Base-by-base conservation (phyloP, 495 filamentous ascomycete genomes). In the Peziza echinospora region DNA sequence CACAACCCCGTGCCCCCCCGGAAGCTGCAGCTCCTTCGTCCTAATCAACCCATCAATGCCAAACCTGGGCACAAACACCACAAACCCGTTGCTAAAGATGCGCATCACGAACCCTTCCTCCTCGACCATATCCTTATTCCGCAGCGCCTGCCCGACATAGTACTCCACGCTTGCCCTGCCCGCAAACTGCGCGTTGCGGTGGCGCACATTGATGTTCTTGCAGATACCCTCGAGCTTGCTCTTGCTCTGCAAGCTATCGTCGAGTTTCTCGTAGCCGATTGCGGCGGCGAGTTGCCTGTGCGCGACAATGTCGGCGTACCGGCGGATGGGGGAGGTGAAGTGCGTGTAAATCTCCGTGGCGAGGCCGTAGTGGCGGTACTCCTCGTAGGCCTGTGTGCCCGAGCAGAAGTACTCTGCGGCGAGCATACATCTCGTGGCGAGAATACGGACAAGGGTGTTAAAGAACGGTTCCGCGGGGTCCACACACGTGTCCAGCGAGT, bases 401-500 rank as follows among this genome's bases (percentile, higher is more conserved):
- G 84, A 76, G 64, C 81, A 85, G 65, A 96, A 96, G 67, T 97
- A 97, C 63, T 96, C 91, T 48, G 89, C 89, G 25, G 85, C 86
- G 67, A 91, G 92, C 91, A 97, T 96, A 75, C 89, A 97, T 24
- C 89, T 77, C 9, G 91, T 97, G 7, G 89, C 89, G 64, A 97
- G 75, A 65, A 97, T 93, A 52, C 89, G 84, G 57, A 96, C 72
- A 10, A 97, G 75, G 19, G 87, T 96, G 70, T 97, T 97, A 71
- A 96, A 94, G 71, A 94, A 97, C 6, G 91, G 82, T 53, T 94
- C 82, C n/a, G 69, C 56, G 0, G 74, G 61, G 57, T 93, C 85
- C 41, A 77, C 69, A 63, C 89, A 96, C 13, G 56, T 63, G 63
- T 97, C 91, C 2, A 97, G 70, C 11, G 83, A 91, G 62, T 84